Evolutionary conservation across 352 stramenopile species (phyloP).

Genomic region (Phytophthora brassicae): DNA sequence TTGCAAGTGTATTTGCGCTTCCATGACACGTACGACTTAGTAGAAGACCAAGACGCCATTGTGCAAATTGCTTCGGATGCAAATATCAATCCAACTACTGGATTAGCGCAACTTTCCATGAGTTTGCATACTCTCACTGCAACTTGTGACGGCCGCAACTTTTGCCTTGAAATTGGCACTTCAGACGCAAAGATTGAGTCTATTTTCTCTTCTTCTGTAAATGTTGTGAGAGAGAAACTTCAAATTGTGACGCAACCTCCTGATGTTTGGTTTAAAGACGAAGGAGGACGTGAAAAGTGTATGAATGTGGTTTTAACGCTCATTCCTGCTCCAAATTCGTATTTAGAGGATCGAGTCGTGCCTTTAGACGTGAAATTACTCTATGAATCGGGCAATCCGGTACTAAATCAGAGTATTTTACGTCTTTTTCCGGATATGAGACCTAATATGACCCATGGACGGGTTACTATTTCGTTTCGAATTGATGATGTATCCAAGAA

Average conservation of each 20-base stretch:
- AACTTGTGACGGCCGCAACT: conserved; percentile 59
- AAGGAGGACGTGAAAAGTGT: conserved; percentile 94
- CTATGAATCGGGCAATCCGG: conserved; percentile 83
- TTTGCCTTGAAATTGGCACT: conserved; percentile 67
- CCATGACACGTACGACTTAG: conserved; percentile 78
- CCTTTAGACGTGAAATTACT: conserved; percentile 70
- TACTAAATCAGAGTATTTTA: conserved; percentile 92
- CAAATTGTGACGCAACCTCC: conserved; percentile 77
- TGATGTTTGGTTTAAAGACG: conserved; percentile 97
- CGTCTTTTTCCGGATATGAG: conserved; percentile 83
- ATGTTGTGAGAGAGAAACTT: conserved; percentile 79
- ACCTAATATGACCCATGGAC: conserved; percentile 86
- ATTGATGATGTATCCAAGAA: conserved; percentile 98
- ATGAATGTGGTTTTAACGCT: conserved; percentile 90
- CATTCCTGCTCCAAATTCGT: conserved; percentile 58
- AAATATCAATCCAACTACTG: conserved; percentile 39
- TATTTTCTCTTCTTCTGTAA: conserved; percentile 62
- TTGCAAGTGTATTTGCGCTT: conserved; percentile 66
- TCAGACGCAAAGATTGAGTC: conserved; percentile 57
- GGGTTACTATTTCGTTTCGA: conserved; percentile 89
- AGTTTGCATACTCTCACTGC: conserved; percentile 54
- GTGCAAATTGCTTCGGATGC: conserved; percentile 23
- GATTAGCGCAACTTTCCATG: conserved; percentile 49
- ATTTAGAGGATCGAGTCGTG: conserved; percentile 78
- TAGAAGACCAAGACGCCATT: conserved; percentile 58